Evolutionary conservation across 148 eudicot genomes (phyloP), one percentile per base, ranked within the genome.

Genomic region (Vaccinium vitisidaea): DNA sequence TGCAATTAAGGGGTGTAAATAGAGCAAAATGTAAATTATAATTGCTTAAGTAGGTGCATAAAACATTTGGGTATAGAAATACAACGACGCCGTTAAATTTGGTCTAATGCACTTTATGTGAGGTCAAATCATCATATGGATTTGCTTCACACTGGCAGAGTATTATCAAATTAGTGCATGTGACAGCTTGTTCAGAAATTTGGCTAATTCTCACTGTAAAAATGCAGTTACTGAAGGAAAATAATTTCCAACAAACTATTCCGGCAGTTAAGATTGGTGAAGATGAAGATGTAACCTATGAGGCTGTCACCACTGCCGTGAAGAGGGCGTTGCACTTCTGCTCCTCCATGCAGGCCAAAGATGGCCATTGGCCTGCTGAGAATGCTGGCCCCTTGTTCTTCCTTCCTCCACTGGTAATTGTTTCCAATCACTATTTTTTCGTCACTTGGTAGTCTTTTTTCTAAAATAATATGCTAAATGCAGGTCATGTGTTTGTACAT

Each of bases 321-420:
- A 80, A 85, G 48, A 73, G 83, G 50, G 87, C 83, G 1, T 27
- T 81, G 11, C 48, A 14, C 6, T 85, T 80, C 54, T 46, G 30
- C 16, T 76, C 74, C 1, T 84, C 83, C 12, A 85, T 85, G 74
- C 87, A 85, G 43, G 70, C 80, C 14, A 80, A 56, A 21, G 87
- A 85, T 61, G 87, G 87, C 9, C 87, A 85, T 25, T 85, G 87
- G 87, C 79, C 87, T 3, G 87, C 87, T 2, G 87, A 85, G 59
- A 85, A 85, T 73, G 83, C 87, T 0, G 87, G 87, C 6, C 87
- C 87, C 15, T 48, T 85, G 7, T 85, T 39, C 74, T 85, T 85
- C 61, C 15, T 80, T 5, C 87, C 87, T 80, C 87, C 87, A 27
- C 74, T 85, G 83, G 87, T 85, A 67, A 25, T 54, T 80, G 74